Conservation (phyloP, 768 basidiomycete genomes). For the Trametes punicea region DNA sequence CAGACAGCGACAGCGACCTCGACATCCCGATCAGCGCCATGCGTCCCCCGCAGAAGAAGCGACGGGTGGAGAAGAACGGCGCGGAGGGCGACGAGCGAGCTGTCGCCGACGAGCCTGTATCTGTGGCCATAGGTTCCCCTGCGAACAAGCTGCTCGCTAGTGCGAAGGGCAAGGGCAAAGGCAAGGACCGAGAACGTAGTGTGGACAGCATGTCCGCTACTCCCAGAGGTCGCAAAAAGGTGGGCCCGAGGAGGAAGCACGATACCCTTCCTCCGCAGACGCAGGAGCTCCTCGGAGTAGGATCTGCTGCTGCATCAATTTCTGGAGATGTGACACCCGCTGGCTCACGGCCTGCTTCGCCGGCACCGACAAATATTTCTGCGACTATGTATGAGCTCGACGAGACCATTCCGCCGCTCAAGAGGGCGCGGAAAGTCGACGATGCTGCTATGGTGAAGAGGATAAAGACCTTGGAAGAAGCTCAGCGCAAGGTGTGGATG, state of each 20-base stretch:
- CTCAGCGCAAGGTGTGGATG: slow-evolving; percentile 87
- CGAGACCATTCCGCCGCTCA: slow-evolving; percentile 66
- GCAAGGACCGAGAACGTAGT: slow-evolving; percentile 53
- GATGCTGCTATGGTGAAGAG: slow-evolving; percentile 70
- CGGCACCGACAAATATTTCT: slow-evolving; percentile 49
- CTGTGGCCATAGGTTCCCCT: slow-evolving; percentile 25
- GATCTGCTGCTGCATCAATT: slow-evolving; percentile 49
- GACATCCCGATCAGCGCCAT: slow-evolving; percentile 43
- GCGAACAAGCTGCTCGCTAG: slow-evolving; percentile 32
- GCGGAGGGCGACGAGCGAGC: slow-evolving; percentile 51
- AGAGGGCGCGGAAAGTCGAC: slow-evolving; percentile 74
- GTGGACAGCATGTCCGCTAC: slow-evolving; percentile 55
- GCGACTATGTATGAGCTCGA: slow-evolving; percentile 70
- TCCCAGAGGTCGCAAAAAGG: slow-evolving; percentile 56
- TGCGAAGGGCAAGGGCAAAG: slow-evolving; percentile 53
- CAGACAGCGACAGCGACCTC: slow-evolving; percentile 58
- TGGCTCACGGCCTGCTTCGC: slow-evolving; percentile 69
- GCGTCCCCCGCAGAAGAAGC: slow-evolving; percentile 55
- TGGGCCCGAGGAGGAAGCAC: slow-evolving; percentile 53
- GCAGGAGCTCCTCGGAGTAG: slow-evolving; percentile 44
- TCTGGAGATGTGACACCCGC: slow-evolving; percentile 71
- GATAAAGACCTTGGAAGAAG: slow-evolving; percentile 73
- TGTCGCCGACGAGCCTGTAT: slow-evolving; percentile 36
- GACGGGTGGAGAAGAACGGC: slow-evolving; percentile 51
- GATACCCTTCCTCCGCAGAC: slow-evolving; percentile 51